These are phyloP conservation scores for Coffea eugenioides DNA, from an alignment of 257 asterid genomes.

Conservation along the genomic window DNA sequence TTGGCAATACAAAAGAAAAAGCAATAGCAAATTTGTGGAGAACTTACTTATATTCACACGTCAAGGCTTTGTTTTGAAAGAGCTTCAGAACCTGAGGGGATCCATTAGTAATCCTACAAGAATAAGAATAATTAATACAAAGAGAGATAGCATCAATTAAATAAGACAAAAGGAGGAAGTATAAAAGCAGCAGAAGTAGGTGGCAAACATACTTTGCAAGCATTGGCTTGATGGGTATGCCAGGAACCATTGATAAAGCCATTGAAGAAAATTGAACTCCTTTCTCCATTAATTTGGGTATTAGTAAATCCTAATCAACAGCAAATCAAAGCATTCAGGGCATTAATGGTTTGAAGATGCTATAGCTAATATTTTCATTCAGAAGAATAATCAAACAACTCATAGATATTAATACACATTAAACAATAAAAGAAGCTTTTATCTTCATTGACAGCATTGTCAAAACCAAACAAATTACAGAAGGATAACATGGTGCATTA, in stretches of 20 bases:
- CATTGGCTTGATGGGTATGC: slow-evolving; percentile 93
- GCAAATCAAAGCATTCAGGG: slow-evolving; percentile 1
- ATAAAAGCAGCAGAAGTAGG: not conserved
- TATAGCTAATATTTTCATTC: too few species aligned
- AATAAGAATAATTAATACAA: slow-evolving; percentile 19
- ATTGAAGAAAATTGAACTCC: slow-evolving; percentile 70
- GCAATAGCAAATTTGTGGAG: not conserved
- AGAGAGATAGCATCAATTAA: slow-evolving; percentile 13
- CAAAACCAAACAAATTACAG: not conserved
- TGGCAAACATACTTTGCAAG: slow-evolving; percentile 69
- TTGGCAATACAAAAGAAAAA: not conserved
- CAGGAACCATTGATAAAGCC: slow-evolving; percentile 77
- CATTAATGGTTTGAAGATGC: not conserved
- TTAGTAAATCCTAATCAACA: slow-evolving; percentile 60
- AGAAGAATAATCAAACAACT: not conserved
- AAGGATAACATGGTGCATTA: not conserved
- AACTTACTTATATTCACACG: slow-evolving; percentile 86
- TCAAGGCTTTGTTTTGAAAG: slow-evolving; percentile 67
- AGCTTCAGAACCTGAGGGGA: slow-evolving; percentile 61
- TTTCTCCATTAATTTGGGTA: slow-evolving; percentile 71
- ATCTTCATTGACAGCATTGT: too few species aligned
- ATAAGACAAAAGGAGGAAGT: slow-evolving; percentile 2
- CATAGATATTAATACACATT: not conserved
- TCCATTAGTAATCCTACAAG: slow-evolving; percentile 80
- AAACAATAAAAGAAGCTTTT: not conserved